Evolutionary conservation across 1,284 basidiomycete genomes (phyloP), one percentile per base, ranked within the genome.

Genomic region (Cryptococcus sp.): DNA sequence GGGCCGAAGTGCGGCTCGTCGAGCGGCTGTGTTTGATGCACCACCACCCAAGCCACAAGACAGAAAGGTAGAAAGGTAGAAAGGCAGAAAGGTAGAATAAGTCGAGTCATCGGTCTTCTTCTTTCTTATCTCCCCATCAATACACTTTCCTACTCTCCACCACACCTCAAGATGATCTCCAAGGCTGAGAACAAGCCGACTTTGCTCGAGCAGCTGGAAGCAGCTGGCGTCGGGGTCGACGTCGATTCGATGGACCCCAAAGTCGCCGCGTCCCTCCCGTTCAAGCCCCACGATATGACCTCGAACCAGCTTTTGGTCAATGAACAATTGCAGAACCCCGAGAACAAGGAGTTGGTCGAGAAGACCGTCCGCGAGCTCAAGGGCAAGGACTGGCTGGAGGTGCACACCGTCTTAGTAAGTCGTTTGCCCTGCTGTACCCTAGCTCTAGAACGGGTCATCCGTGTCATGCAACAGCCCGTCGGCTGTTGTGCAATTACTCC

Each of bases 151-250:
- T 6, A 23, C 42, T 43, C 27, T 22, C 50, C 35, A 38, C 47
- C 10, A 30, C 8, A 17, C 13, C 10, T 10, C 25, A 62, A 49
- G 40, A 63, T 63, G 61, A 60, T 63, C 52, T 60, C 57, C 50
- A 59, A 58, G 38, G 45, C 57, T 19, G 58, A 57, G 47, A 35
- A 35, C 30, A 35, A 35, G 30, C 55, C 55, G 15, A 66, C 50
- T 15, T 62, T 73, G 1, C 65, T 73, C 22, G 71, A 71, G 60
- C 71, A 71, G 63, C 67, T 71, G 42, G 67, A 71, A 51, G 59
- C 59, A 16, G 52, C 58, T 15, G 66, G 64, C 17, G 59, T 67
- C 53, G 49, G 52, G 10, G 66, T 74, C 52, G 72, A 72, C 49
- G 67, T 66, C 49, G 72, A 74, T 54, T 66, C 65, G 7, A 66